Evolutionary conservation across 345 rosid species (phyloP), one percentile per base, ranked within the genome.

Genomic region (Salix caprea): DNA sequence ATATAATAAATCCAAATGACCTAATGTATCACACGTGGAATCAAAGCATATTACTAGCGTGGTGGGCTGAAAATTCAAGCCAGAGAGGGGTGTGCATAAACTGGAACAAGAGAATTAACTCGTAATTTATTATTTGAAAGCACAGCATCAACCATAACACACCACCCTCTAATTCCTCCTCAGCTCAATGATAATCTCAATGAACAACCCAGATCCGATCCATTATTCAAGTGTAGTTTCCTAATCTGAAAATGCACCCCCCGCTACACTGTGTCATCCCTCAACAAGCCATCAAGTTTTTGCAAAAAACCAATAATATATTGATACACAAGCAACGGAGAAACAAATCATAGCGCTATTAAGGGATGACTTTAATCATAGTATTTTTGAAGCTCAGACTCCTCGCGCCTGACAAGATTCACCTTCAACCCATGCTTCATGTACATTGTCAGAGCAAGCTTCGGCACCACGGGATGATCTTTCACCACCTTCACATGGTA

Each of bases 371-470:
- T 10, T 40, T 42, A 13, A 60, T n/a, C n/a, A n/a, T n/a, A n/a
- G 30, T 37, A 11, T 26, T 42, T 28, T 3, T 34, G 52, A 40
- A 71, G 50, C 71, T 50, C 52, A 40, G 52, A 60, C 5, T 36
- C 9, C 12, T 67, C 66, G 15, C 94, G 89, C 76, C 71, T 79
- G 83, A 73, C 23, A 14, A 91, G 83, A 44, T 84, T 82, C 44
- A 91, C 92, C 83, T 71, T 86, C 72, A 91, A 70, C 1, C 93
- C 96, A 28, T 91, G 89, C 77, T 92, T 96, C 98, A 96, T 93
- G 89, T 93, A 96, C 98, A 96, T 86, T 0, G 99, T 96, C 69
- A 93, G 76, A 7, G 99, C 98, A 58, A 93, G 87, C 82, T 93
- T 96, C 0, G 93, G 96, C 28, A 13, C 82, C 40, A 88, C 87